phyloP scores from a whole-genome alignment of 495 filamentous ascomycete species.

The Talaromyces borbonicus region DNA sequence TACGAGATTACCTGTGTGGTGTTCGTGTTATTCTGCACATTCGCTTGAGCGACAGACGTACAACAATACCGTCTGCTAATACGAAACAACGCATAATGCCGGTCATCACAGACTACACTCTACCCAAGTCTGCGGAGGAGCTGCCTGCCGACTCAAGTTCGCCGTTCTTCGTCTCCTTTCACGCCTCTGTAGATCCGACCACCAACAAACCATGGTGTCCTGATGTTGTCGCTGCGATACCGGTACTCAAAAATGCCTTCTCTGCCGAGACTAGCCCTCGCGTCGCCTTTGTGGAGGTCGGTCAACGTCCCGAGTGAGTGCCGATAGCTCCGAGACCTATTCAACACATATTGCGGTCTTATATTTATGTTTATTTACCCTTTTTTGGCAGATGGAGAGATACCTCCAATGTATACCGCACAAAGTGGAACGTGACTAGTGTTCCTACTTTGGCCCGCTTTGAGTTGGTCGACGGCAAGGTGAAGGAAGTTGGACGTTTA shows the following conservation, averaged over 20 bases:
- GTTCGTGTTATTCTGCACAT: too few species aligned
- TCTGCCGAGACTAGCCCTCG: constrained; percentile 10
- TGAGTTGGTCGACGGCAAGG: constrained; percentile 17
- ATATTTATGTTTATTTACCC: too few species aligned
- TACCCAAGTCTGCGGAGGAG: constrained; percentile 14
- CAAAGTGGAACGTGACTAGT: constrained; percentile 16
- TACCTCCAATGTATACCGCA: constrained; percentile 19
- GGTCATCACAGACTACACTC: constrained; percentile 16
- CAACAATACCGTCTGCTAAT: too few species aligned
- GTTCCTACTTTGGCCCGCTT: constrained; percentile 22
- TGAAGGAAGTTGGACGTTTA: constrained; percentile 17
- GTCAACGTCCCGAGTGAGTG: constrained; percentile 20
- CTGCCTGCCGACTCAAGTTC: constrained; percentile 12
- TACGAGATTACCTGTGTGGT: too few species aligned
- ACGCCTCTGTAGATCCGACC: constrained; percentile 15
- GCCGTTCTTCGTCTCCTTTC: constrained; percentile 21
- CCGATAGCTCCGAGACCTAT: background rate
- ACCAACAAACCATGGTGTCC: constrained; percentile 25
- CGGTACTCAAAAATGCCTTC: constrained; percentile 18
- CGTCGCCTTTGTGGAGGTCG: constrained; percentile 19
- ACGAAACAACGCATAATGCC: constrained; percentile 19
- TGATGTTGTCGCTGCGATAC: constrained; percentile 22
- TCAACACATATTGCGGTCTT: too few species aligned
- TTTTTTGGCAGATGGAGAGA: constrained; percentile 28
- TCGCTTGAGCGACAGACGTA: too few species aligned